Base-by-base conservation (phyloP, 2,329 filamentous ascomycete genomes). In the Ophioceras dolichostomum region DNA sequence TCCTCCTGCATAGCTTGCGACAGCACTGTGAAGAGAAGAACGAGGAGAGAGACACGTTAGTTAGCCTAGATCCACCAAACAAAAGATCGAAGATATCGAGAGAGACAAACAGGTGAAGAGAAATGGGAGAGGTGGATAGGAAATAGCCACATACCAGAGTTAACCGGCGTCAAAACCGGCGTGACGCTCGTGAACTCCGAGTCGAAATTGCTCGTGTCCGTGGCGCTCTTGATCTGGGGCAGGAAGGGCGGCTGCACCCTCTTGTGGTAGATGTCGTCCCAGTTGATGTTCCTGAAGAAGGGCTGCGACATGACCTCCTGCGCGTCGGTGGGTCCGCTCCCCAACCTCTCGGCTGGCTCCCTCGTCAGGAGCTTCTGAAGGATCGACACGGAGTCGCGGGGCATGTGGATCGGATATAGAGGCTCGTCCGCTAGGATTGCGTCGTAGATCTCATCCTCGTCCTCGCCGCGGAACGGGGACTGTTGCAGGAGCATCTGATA, bases 401-500 rank as follows among this genome's bases (percentile, higher is more conserved):
- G 89, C 91, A 98, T 98, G 60, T 95, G 87, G 46, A 98, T 96
- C 10, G 91, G 91, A 56, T 98, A 98, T 10, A 98, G 71, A 26
- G 91, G 91, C 62, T 98, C 91, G 55, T 98, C 91, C 7, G 89
- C 87, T 31, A 98, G 75, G 64, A 98, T 96, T 26, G 91, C 89
- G 51, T 98, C 91, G 65, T 98, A 98, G 45, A 98, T 98, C 62
- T 98, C 91, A 56, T 98, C 91, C 55, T 98, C 93, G 50, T 98
- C 91, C 59, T 98, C 93, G 52, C 91, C 91, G 50, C 91, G 82
- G 82, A 98, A 98, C 0, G 91, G 91, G 21, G 89, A 96, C 58
- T 98, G 93, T 56, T 98, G 93, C 34, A 98, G 76, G 40, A 98
- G 81, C 93, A 98, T 98, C 60, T 98, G 91, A 65, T 98, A 98